Evolutionary conservation across 139 green algal genomes (phyloP), one percentile per base, ranked within the genome.

Genomic region (Coelastrella sp.): DNA sequence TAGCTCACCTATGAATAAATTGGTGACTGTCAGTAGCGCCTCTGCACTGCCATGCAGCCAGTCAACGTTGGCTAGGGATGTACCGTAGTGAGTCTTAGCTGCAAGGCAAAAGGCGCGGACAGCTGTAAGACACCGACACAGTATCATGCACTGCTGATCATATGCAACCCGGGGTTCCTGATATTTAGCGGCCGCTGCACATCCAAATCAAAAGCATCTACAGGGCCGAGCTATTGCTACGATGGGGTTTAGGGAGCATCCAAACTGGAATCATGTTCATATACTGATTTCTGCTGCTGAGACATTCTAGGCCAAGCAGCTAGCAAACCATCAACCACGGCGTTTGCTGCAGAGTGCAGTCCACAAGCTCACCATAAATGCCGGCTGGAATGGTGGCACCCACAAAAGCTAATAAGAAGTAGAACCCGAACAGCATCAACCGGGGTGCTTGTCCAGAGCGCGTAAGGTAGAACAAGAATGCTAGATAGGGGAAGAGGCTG

Each of bases 361-460:
- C 32, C 32, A 47, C 32, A 47, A 2, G 14, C 92, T 92, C 93
- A 97, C 96, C 96, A 71, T 97, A 98, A 73, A 99, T 98, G 57
- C 96, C 98, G n/a, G 96, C 96, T 20, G 97, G 97, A 22, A 99
- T 99, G 11, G 97, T 98, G 1, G 93, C 97, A 58, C 95, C 96
- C 0, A 99, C 98, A 91, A 99, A 99, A 0, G 96, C 97, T 7
- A 99, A 94, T 10, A 99, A 94, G 94, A 99, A 99, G 92, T 98
- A 98, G 86, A 99, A 99, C 7, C 98, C 98, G 76, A 98, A 96
- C 0, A 98, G 83, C 3, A 92, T 94, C 3, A 97, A 80, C 2
- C 76, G 88, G 7, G 96, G 95, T 23, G 98, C 97, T 86, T 96
- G 92, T 64, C 94, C 96, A 0, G 94, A 96, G 5, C 92, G 92